phyloP scores from a whole-genome alignment of 2,329 filamentous ascomycete genomes.

The Hypoxylon sp. region DNA sequence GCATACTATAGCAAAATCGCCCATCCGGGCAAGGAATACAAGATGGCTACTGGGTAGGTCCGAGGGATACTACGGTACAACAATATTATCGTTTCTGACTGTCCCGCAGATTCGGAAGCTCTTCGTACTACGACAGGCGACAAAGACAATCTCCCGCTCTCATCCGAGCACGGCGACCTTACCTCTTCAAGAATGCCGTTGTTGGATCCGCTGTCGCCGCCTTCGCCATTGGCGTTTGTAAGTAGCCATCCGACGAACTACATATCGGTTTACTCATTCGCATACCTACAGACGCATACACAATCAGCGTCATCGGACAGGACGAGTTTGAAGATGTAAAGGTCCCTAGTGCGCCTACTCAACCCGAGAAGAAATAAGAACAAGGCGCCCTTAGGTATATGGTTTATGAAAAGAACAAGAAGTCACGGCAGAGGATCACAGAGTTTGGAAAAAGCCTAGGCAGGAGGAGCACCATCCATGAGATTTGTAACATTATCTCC shows the following conservation, averaged over 20 bases:
- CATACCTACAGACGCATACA: conserved; percentile 66
- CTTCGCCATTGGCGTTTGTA: conserved; percentile 90
- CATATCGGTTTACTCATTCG: conserved; percentile 15
- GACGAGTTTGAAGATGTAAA: conserved; percentile 97
- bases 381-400: neutral
- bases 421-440: conserved; percentile 3
- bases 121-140: conserved; percentile 91
- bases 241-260: conserved; percentile 52
- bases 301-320: conserved; percentile 88
- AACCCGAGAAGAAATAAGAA: conserved; percentile 57
- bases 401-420: conserved; percentile 1
- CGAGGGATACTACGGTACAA: neutral
- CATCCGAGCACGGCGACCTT: conserved; percentile 91
- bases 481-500: conserved; percentile 24
- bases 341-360: conserved; percentile 80
- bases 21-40: conserved; percentile 41
- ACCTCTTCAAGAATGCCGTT: conserved; percentile 88
- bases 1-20: conserved; percentile 30
- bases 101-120: conserved; percentile 60
- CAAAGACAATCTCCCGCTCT: conserved; percentile 90
- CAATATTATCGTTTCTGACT: conserved; percentile 10
- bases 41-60: conserved; percentile 47
- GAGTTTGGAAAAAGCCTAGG: neutral
- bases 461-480: conserved; percentile 3
- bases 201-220: conserved; percentile 82